phyloP scores from a whole-genome alignment of 106 monocot genomes.

The Acorus gramineus region DNA sequence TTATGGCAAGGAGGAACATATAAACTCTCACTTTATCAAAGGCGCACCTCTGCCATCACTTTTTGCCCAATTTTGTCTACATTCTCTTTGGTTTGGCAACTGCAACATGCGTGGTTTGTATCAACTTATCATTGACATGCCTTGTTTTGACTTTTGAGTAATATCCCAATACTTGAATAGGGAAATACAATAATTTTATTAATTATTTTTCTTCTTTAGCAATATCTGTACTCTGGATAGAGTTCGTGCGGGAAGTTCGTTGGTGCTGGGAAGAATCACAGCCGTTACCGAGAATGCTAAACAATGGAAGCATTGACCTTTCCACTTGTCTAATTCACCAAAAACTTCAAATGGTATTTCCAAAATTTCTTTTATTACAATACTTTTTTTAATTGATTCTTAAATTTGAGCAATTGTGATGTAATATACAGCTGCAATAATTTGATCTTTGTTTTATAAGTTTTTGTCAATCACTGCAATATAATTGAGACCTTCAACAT shows the following conservation, averaged over 20 bases:
- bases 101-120: conserved; percentile 80
- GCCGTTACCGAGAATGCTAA: conserved; percentile 62
- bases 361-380: not conserved
- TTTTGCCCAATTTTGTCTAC: conserved; percentile 92
- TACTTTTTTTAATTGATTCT: no score
- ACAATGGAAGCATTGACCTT: conserved; percentile 58
- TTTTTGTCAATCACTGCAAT: no score
- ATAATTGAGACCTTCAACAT: no score
- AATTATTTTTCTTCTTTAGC: conserved; percentile 29
- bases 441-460: no score
- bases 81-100: conserved; percentile 92
- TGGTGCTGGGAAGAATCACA: conserved; percentile 99
- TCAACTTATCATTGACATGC: not conserved
- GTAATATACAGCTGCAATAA: no score
- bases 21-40: conserved; percentile 56
- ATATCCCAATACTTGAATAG: no score
- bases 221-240: conserved; percentile 83
- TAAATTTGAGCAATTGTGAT: no score
- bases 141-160: no score
- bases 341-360: conserved; percentile 88
- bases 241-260: conserved; percentile 96
- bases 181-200: no score
- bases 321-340: conserved; percentile 86
- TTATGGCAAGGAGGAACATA: conserved; percentile 24
- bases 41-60: conserved; percentile 82